Conservation (phyloP, 208 protist genomes). For the Herpetomonas samuelpessoai region DNA sequence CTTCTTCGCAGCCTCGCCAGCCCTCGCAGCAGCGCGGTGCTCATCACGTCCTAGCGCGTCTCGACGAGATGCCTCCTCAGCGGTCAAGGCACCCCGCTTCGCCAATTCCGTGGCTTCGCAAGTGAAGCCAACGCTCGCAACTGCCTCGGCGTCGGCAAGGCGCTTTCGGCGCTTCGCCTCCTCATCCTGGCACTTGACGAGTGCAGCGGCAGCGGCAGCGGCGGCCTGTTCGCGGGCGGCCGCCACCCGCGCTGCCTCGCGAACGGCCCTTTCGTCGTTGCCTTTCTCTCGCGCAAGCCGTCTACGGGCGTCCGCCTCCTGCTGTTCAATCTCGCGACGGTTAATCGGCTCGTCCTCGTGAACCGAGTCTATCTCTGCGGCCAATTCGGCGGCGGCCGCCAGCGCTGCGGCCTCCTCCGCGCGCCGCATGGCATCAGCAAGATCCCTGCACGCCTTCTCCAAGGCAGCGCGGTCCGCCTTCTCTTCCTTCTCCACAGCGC, state of each 20-base stretch:
- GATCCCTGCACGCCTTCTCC: no score
- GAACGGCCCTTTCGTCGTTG: not conserved
- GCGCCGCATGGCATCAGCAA: no score
- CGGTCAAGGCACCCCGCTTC: not conserved
- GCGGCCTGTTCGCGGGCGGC: not conserved
- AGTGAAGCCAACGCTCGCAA: not conserved
- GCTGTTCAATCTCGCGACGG: constrained; percentile 6
- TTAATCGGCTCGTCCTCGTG: not conserved
- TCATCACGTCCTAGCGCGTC: not conserved
- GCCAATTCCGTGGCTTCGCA: not conserved
- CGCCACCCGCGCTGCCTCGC: not conserved
- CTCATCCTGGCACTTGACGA: not conserved
- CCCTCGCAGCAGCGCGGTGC: no score
- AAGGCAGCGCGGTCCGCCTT: no score
- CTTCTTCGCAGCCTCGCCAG: no score
- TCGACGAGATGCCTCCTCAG: not conserved
- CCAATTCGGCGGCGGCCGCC: no score
- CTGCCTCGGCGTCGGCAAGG: not conserved
- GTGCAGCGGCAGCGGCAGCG: no score
- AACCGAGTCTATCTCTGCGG: not conserved
- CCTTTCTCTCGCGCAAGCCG: not conserved
- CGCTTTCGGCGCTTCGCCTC: not conserved
- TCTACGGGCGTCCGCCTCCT: constrained; percentile 9
- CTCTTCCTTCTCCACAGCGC: no score
- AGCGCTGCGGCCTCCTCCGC: no score